Evolutionary conservation across 129 eudicot species (phyloP).

Genomic region (Logfia minima): DNA sequence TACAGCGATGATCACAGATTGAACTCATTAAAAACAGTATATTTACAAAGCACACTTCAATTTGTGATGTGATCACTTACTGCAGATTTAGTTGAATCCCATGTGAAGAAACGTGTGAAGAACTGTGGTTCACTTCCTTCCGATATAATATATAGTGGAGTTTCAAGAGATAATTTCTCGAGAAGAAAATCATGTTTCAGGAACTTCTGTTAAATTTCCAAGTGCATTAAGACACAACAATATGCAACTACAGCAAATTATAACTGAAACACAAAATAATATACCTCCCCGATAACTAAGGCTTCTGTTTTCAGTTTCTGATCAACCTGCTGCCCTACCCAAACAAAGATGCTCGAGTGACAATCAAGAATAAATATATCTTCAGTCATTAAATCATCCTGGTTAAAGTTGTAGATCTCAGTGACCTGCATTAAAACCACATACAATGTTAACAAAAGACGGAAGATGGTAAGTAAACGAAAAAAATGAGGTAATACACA

Average conservation of each 20-base stretch:
- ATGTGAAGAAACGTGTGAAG: constrained; percentile 88
- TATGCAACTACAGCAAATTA: constrained; percentile 9
- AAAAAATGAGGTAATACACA: constrained; percentile 28
- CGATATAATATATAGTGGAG: constrained; percentile 63
- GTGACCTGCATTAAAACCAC: constrained; percentile 52
- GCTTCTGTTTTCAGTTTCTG: constrained; percentile 65
- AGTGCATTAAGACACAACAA: constrained; percentile 17
- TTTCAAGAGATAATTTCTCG: constrained; percentile 68
- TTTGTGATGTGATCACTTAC: constrained; percentile 46
- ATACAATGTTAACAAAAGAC: constrained; percentile 1
- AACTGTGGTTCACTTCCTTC: constrained; percentile 94
- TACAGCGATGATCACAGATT: constrained; percentile 36
- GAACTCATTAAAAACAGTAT: neutral
- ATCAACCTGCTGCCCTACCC: constrained; percentile 87
- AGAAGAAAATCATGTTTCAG: constrained; percentile 66
- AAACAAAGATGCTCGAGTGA: constrained; percentile 77
- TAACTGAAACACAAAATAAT: constrained; percentile 10
- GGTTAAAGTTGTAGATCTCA: constrained; percentile 81
- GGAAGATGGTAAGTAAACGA: neutral
- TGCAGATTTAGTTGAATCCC: constrained; percentile 80
- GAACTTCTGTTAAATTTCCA: constrained; percentile 46
- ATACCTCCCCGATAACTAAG: constrained; percentile 77
- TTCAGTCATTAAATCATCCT: constrained; percentile 94
- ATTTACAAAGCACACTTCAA: constrained; percentile 5
- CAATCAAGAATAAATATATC: constrained; percentile 86